These are phyloP conservation scores for Acanthamoeba royreba DNA, from an alignment of 208 protist species.

Conservation along the genomic window DNA sequence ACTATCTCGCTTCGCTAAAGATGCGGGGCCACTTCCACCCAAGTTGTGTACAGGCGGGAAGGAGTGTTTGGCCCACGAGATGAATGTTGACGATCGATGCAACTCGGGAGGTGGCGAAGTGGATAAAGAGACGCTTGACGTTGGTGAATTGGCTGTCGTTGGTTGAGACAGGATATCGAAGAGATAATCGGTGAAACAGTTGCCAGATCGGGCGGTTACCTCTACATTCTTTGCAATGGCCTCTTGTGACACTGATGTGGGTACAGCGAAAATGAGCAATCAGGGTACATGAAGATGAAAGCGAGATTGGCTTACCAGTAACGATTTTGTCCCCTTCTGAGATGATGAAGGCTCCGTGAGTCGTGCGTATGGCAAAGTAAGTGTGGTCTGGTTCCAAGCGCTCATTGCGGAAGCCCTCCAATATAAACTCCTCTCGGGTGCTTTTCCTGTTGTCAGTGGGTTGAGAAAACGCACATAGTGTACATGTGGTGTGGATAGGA, in stretches of 20 bases:
- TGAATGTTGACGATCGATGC: neutral
- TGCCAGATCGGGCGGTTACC: neutral
- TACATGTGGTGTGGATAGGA: neutral
- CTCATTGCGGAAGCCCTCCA: neutral
- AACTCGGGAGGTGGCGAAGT: no score
- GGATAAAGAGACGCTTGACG: neutral
- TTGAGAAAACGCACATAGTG: neutral
- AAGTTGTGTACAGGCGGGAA: neutral
- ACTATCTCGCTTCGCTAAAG: neutral
- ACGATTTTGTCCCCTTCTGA: neutral
- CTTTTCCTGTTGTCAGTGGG: neutral
- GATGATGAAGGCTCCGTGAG: neutral
- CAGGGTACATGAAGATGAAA: no score
- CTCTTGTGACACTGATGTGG: neutral
- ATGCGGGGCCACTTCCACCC: neutral
- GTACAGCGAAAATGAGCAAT: no score
- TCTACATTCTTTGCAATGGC: neutral
- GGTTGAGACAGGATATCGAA: conserved; percentile 5
- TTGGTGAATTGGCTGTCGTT: no score
- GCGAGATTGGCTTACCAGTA: neutral
- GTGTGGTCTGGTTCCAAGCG: neutral
- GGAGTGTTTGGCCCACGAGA: neutral
- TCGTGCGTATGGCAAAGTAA: neutral
- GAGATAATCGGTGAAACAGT: neutral
- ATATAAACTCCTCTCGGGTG: neutral